Base-by-base conservation (phyloP, 1,284 basidiomycete species). In the Malassezia equina region DNA sequence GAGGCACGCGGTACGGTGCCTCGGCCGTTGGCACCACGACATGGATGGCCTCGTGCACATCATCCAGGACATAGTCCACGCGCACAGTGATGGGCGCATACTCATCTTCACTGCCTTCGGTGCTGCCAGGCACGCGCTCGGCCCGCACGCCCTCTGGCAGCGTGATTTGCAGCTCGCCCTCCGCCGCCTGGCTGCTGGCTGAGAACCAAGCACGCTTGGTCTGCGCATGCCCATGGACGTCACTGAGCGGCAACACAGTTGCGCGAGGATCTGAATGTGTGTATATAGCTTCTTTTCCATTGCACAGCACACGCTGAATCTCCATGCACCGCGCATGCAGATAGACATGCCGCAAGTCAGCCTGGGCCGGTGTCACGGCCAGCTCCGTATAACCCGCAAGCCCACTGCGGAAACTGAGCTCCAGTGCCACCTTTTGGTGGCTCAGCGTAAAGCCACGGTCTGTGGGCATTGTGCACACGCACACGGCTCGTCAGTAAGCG, bases 171-270 rank as follows among this genome's bases (percentile, higher is more conserved):
- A 98, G 76, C 75, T 96, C 94, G 58, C 94, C 93, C 71, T 94
- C 87, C 59, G 90, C 88, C 41, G 84, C 82, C 66, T 96, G 91
- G 54, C 88, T 83, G 40, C 90, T 79, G 0, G 90, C 87, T 0
- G 88, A 83, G 78, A 90, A 98, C 28, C 94, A 76, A 77, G 85
- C 87, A 51, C 93, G 82, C 79, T 95, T 96, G 59, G 94, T 80
- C 73, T 95, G 93, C 7, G 90, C 88, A 76, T 95, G 90, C 39
- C 83, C 81, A 67, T 90, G 88, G 54, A 88, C 85, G 68, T 95
- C 89, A n/a, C 52, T 52, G 0, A 63, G 58, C n/a, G 75, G 64
- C 5, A 86, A 79, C 56, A 87, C 84, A 24, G 76, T 82, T 61
- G 88, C 79, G 52, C 89, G 79, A 2, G 88, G 84, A 73, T 93